Conservation (phyloP, 2,329 filamentous ascomycete genomes). For the Epichloe sylvatica region DNA sequence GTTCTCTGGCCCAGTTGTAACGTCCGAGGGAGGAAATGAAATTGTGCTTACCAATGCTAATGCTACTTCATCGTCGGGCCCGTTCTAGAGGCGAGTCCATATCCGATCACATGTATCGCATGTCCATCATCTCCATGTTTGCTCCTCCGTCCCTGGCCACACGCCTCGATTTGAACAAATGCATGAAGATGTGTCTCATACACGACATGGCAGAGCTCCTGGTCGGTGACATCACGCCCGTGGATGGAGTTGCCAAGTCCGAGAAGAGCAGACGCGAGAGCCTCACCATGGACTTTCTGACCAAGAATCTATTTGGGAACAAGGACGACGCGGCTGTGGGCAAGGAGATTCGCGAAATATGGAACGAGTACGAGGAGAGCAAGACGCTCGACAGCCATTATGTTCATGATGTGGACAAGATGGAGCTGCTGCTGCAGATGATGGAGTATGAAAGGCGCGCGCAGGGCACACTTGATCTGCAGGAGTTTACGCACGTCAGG, state of each 20-base stretch:
- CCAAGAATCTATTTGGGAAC: conserved; percentile 53
- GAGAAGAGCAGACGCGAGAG: conserved; percentile 85
- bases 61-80: not conserved
- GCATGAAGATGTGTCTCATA: conserved; percentile 88
- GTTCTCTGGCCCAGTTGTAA: too few species aligned
- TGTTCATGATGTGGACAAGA: conserved; percentile 95
- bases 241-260: conserved; percentile 68
- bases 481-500: conserved; percentile 76
- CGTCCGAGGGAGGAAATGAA: too few species aligned
- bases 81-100: conserved; percentile 65
- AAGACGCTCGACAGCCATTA: conserved; percentile 73
- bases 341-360: conserved; percentile 60
- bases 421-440: conserved; percentile 91
- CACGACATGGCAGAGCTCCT: conserved; percentile 96
- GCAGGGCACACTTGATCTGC: conserved; percentile 54
- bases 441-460: conserved; percentile 78
- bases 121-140: conserved; percentile 91
- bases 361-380: conserved; percentile 91
- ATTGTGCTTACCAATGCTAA: not conserved
- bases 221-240: conserved; percentile 92
- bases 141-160: conserved; percentile 61
- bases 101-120: conserved; percentile 98
- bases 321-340: conserved; percentile 60
- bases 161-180: conserved; percentile 63
- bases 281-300: conserved; percentile 85